phyloP scores from a whole-genome alignment of 1,284 basidiomycete species.

The Rhodotorula glutinis region DNA sequence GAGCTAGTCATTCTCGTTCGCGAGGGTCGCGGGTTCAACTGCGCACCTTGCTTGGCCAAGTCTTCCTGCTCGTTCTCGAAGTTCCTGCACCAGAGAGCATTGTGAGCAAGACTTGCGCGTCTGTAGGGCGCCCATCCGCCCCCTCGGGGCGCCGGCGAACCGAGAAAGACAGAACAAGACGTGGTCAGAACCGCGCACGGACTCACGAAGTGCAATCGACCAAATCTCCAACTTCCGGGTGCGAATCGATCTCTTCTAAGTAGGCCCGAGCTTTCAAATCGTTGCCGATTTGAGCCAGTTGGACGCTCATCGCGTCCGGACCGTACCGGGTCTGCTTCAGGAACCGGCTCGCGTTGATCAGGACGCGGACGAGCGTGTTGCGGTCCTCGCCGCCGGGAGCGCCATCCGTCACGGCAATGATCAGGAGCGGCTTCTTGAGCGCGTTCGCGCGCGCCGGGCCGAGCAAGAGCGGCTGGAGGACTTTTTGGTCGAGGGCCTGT shows the following conservation, averaged over 20 bases:
- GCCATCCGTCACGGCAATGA: slow-evolving; percentile 45
- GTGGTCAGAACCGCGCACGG: neutral
- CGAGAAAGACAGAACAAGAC: neutral
- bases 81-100: neutral
- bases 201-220: slow-evolving; percentile 8
- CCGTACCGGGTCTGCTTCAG: slow-evolving; percentile 50
- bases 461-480: slow-evolving; percentile 52
- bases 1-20: too few relatives aligned
- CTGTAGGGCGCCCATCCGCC: neutral
- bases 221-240: slow-evolving; percentile 36
- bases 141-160: neutral
- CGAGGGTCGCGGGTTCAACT: too few relatives aligned
- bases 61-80: slow-evolving; percentile 7
- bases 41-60: neutral
- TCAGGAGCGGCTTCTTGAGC: slow-evolving; percentile 52
- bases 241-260: slow-evolving; percentile 51
- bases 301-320: slow-evolving; percentile 50
- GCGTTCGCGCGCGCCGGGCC: slow-evolving; percentile 46
- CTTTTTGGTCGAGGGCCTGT: slow-evolving; percentile 48
- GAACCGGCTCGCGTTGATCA: slow-evolving; percentile 48
- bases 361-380: slow-evolving; percentile 41
- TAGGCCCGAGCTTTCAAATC: slow-evolving; percentile 45
- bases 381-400: slow-evolving; percentile 10
- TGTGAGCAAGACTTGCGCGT: neutral
- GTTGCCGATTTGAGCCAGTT: slow-evolving; percentile 52